Percentiles rank a stretch among this genome's conserved stretches.
These are phyloP conservation scores for Diaporthe vexans DNA, from an alignment of 2,329 filamentous ascomycete species.

Conservation along the genomic window DNA sequence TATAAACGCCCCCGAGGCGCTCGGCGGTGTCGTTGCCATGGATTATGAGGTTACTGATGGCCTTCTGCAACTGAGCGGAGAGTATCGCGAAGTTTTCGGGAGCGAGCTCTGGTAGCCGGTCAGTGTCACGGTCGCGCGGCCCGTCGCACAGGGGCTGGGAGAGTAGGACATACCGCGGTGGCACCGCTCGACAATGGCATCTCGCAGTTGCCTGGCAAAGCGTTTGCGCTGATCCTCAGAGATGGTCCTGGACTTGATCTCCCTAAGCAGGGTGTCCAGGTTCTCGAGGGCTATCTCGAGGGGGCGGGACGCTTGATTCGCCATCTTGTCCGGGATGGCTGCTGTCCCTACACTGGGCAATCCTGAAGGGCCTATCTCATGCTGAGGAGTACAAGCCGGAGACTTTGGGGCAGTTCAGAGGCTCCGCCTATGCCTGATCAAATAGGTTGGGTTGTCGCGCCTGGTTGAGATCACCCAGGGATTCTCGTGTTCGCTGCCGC, in stretches of 20 bases:
- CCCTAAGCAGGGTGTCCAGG: slow-evolving; percentile 67
- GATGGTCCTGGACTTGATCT: slow-evolving; percentile 65
- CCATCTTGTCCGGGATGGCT: slow-evolving; percentile 45
- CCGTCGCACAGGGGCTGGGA: slow-evolving; percentile 26
- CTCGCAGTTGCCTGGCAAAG: slow-evolving; percentile 67
- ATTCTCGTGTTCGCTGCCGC: slow-evolving; percentile 3
- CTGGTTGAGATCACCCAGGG: neutral
- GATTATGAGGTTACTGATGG: slow-evolving; percentile 77
- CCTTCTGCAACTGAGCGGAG: slow-evolving; percentile 69
- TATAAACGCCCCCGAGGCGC: slow-evolving; percentile 90
- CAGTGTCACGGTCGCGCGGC: slow-evolving; percentile 27
- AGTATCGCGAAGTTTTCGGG: slow-evolving; percentile 80
- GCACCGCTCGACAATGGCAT: slow-evolving; percentile 65
- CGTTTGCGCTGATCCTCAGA: slow-evolving; percentile 67
- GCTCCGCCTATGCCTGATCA: slow-evolving; percentile 12
- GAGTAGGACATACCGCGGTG: slow-evolving; percentile 62
- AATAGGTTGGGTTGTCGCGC: neutral
- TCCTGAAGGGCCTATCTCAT: slow-evolving; percentile 38
- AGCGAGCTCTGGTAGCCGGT: slow-evolving; percentile 72
- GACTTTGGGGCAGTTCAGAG: slow-evolving; percentile 9
- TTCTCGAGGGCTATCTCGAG: slow-evolving; percentile 67
- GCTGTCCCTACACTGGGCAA: slow-evolving; percentile 40
- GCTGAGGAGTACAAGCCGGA: slow-evolving; percentile 29
- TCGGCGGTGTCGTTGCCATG: slow-evolving; percentile 90
- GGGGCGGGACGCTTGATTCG: slow-evolving; percentile 57